Evolutionary conservation across 371 early-diverging fungal species (phyloP).

Genomic region (Dipsacomyces acuminosporus): DNA sequence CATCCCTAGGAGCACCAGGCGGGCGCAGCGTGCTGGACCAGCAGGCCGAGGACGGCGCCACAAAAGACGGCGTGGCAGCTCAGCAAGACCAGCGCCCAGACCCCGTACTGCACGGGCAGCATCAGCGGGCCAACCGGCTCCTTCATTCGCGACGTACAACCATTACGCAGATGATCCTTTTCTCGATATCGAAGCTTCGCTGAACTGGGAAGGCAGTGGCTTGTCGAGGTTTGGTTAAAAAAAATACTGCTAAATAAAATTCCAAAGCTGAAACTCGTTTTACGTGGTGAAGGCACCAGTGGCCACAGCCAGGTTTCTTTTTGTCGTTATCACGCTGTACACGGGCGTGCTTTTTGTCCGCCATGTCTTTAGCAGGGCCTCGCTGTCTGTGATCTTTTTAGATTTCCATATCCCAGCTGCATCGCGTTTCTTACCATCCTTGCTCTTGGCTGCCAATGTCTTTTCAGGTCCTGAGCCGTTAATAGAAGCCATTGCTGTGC

Average conservation of each 20-base stretch:
- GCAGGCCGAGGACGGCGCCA: constrained; percentile 5
- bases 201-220: constrained; percentile 35
- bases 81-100: constrained; percentile 15
- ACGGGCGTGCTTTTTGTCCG: constrained; percentile 94
- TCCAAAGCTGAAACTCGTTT: not conserved
- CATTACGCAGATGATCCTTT: constrained; percentile 32
- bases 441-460: too few species aligned
- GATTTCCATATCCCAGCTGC: constrained; percentile 41
- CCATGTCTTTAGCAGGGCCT: constrained; percentile 72
- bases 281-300: constrained; percentile 60
- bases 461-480: too few species aligned
- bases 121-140: not conserved
- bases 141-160: constrained; percentile 11
- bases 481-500: too few species aligned
- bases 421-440: constrained; percentile 32
- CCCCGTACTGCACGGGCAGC: constrained; percentile 1
- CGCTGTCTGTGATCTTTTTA: constrained; percentile 30
- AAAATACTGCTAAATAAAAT: not conserved
- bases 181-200: constrained; percentile 20
- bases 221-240: constrained; percentile 26
- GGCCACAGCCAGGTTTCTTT: constrained; percentile 79
- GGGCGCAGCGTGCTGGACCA: not conserved
- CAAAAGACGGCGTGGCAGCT: constrained; percentile 1
- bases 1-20: not conserved
- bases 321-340: constrained; percentile 81